Percentiles rank a stretch among this genome's conserved stretches.
phyloP scores from a whole-genome alignment of 208 protist species.

The Trypanosoma melophagium region DNA sequence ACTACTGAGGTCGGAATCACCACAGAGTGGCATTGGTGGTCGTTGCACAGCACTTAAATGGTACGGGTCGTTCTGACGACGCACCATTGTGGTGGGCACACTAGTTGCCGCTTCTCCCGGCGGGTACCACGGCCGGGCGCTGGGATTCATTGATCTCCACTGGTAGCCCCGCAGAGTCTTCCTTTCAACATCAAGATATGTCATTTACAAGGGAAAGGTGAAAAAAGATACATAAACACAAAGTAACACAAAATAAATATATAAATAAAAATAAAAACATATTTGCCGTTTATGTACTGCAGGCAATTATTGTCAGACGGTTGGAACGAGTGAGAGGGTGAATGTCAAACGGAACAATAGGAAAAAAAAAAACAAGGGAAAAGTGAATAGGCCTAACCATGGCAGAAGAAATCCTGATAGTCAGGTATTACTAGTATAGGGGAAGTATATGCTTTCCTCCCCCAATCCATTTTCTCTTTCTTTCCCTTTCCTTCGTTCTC shows the following conservation, averaged over 20 bases:
- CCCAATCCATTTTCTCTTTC: no score
- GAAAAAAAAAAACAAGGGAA: no score
- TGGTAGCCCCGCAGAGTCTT: constrained; percentile 12
- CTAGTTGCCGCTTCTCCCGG: constrained; percentile 7
- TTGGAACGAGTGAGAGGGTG: no score
- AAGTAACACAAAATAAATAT: neutral
- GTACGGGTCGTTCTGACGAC: constrained; percentile 27
- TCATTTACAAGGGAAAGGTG: neutral
- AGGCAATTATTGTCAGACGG: no score
- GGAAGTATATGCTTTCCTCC: no score
- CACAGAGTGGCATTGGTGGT: constrained; percentile 22
- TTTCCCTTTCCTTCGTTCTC: no score
- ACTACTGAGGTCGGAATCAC: constrained; percentile 18
- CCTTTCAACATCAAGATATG: neutral
- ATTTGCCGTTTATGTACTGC: neutral
- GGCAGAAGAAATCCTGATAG: no score
- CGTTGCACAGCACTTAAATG: constrained; percentile 12
- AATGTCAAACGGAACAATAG: no score
- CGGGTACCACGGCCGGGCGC: constrained; percentile 39
- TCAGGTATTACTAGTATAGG: no score
- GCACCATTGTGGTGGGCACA: constrained; percentile 1
- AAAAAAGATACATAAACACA: constrained; percentile 9
- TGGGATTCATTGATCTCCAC: constrained; percentile 35
- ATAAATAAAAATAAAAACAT: constrained; percentile 14
- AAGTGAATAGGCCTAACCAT: no score